Percentiles rank a stretch among this genome's conserved stretches.
Conservation (phyloP, 2,329 filamentous ascomycete species). For the Mycosphaerella arachidis region DNA sequence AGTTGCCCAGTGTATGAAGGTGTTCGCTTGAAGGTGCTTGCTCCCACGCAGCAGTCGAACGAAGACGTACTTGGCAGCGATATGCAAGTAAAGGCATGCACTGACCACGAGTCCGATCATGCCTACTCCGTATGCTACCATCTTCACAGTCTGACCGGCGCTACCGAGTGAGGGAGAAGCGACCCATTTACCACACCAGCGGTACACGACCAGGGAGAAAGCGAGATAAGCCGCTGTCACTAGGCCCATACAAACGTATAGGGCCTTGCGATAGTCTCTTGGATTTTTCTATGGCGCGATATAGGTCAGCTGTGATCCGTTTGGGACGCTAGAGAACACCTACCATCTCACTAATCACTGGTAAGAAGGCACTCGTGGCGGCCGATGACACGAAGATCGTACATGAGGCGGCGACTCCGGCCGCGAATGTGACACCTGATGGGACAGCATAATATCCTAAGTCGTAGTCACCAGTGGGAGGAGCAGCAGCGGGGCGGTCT, state of each 20-base stretch:
- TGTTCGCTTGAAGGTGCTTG: conserved; percentile 50
- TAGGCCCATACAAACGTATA: conserved; percentile 56
- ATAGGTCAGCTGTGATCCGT: not conserved
- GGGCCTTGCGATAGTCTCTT: conserved; percentile 56
- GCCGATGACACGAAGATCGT: conserved; percentile 59
- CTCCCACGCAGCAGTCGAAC: conserved; percentile 52
- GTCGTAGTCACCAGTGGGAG: conserved; percentile 55
- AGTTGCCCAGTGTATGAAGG: conserved; percentile 47
- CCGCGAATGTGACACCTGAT: conserved; percentile 51
- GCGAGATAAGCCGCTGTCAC: conserved; percentile 55
- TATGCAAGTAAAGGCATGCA: conserved; percentile 44
- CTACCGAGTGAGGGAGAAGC: conserved; percentile 59
- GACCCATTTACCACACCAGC: conserved; percentile 59
- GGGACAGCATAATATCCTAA: conserved; percentile 56
- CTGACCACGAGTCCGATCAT: conserved; percentile 53
- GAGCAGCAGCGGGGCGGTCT: conserved; percentile 57
- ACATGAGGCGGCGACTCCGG: conserved; percentile 54
- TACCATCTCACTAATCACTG: conserved; percentile 62
- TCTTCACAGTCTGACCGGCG: conserved; percentile 57
- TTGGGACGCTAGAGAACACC: not conserved
- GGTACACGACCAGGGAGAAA: conserved; percentile 58
- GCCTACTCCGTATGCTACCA: conserved; percentile 57
- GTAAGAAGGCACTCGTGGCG: conserved; percentile 56
- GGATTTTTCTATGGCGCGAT: conserved; percentile 39
- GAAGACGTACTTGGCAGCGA: conserved; percentile 54